Conservation (phyloP, 176 grass and related monocot genomes). For the Paspalum vaginatum region DNA sequence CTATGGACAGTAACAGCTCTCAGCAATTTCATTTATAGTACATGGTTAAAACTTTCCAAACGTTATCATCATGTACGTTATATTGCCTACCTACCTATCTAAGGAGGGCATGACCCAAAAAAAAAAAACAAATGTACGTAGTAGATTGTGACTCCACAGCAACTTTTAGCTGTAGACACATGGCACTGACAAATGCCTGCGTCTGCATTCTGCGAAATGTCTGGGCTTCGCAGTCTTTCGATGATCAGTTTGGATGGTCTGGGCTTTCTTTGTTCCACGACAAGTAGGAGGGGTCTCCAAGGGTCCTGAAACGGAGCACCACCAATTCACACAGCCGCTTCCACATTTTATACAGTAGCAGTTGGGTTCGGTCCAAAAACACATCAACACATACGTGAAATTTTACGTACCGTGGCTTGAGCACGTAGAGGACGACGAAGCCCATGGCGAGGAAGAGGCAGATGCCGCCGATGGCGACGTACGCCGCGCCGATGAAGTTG, state of each 20-base stretch:
- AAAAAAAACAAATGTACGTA: too few relatives aligned
- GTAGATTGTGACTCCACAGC: too few relatives aligned
- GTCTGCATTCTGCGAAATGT: not conserved
- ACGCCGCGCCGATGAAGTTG: conserved; percentile 78
- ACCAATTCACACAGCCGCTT: not conserved
- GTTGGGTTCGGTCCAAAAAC: too few relatives aligned
- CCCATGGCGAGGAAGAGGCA: conserved; percentile 67
- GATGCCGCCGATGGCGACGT: conserved; percentile 65
- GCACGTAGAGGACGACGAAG: conserved; percentile 67
- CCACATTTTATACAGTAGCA: not conserved
- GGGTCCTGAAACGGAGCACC: conserved; percentile 53
- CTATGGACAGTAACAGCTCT: not conserved
- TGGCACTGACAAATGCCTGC: not conserved
- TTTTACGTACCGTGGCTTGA: conserved; percentile 66
- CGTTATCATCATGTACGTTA: too few relatives aligned
- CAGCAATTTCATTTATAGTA: too few relatives aligned
- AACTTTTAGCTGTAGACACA: too few relatives aligned
- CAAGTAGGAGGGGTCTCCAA: conserved; percentile 83
- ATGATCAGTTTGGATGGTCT: conserved; percentile 38
- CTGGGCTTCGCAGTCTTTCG: not conserved
- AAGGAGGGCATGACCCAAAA: too few relatives aligned
- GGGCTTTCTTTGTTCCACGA: conserved; percentile 77
- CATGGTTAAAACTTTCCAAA: too few relatives aligned
- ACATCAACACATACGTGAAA: too few relatives aligned
- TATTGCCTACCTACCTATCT: too few relatives aligned